Conservation (phyloP, 768 basidiomycete genomes). For the Melanogaster broomeanus region DNA sequence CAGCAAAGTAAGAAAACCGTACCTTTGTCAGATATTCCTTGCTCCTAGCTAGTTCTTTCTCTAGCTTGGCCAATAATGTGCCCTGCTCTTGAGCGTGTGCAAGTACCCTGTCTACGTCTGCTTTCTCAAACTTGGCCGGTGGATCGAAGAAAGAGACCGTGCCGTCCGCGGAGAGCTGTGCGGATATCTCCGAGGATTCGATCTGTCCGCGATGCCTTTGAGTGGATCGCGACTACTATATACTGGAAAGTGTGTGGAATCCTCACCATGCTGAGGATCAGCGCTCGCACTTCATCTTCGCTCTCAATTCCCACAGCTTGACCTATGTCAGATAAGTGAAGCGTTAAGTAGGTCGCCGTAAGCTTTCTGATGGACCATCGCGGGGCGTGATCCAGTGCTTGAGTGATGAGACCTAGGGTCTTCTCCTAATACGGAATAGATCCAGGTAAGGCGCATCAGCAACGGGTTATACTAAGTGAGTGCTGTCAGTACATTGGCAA, state of each 20-base stretch:
- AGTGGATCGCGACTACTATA: background rate
- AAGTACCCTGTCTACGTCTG: conserved; percentile 62
- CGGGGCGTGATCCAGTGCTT: conserved; percentile 69
- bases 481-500: conserved; percentile 54
- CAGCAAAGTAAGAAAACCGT: conserved; percentile 7
- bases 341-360: conserved; percentile 80
- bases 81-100: conserved; percentile 52
- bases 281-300: conserved; percentile 53
- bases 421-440: conserved; percentile 52
- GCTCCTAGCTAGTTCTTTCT: conserved; percentile 50
- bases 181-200: conserved; percentile 67
- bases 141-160: conserved; percentile 77
- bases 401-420: conserved; percentile 68
- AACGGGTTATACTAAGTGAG: background rate
- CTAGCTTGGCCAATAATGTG: conserved; percentile 20
- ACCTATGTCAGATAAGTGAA: conserved; percentile 73
- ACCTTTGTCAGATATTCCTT: conserved; percentile 79
- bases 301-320: conserved; percentile 42
- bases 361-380: conserved; percentile 80
- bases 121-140: conserved; percentile 55
- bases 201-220: conserved; percentile 47
- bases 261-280: conserved; percentile 76
- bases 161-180: conserved; percentile 63
- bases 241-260: background rate
- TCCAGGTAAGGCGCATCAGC: conserved; percentile 4